Evolutionary conservation across 83 land plant genomes (phyloP).

Genomic region (Diphasiastrum complanatum): DNA sequence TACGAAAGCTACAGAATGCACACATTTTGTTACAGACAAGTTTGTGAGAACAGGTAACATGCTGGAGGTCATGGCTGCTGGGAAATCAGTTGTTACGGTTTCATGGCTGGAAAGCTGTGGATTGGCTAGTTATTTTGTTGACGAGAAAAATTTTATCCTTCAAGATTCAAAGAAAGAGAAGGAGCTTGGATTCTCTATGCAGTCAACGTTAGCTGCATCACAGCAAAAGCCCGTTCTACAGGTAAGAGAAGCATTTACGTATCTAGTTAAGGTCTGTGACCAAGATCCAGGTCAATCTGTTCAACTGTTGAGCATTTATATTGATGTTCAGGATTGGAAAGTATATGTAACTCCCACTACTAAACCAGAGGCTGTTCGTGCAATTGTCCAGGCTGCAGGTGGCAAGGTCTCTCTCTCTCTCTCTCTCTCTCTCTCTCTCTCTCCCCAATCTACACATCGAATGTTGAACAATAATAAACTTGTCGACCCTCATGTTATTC

Average conservation of each 20-base stretch:
- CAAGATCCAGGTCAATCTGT: constrained; percentile 1
- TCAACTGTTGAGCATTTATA: not conserved
- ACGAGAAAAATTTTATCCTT: constrained; percentile 66
- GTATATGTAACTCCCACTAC: constrained; percentile 54
- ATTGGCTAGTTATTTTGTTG: constrained; percentile 63
- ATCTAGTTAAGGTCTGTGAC: not conserved
- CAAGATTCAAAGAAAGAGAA: constrained; percentile 76
- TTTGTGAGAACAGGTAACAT: constrained; percentile 85
- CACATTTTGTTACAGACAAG: constrained; percentile 79
- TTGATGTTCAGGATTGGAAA: constrained; percentile 37
- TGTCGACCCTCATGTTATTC: constrained; percentile 4
- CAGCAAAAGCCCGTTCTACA: constrained; percentile 54
- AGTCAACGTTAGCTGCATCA: constrained; percentile 54
- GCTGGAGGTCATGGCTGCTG: constrained; percentile 81
- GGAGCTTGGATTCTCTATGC: constrained; percentile 80
- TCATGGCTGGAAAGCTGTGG: constrained; percentile 81
- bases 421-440: not conserved
- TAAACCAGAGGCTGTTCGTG: constrained; percentile 37
- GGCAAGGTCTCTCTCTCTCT: constrained; percentile 49
- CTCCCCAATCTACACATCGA: not conserved
- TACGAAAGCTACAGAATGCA: constrained; percentile 53
- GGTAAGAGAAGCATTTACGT: constrained; percentile 28
- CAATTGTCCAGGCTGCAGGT: constrained; percentile 56
- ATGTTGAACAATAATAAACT: not conserved
- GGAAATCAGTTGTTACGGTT: constrained; percentile 67